phyloP scores from a whole-genome alignment of 176 grass and related monocot genomes.

The Hordeum marinum region DNA sequence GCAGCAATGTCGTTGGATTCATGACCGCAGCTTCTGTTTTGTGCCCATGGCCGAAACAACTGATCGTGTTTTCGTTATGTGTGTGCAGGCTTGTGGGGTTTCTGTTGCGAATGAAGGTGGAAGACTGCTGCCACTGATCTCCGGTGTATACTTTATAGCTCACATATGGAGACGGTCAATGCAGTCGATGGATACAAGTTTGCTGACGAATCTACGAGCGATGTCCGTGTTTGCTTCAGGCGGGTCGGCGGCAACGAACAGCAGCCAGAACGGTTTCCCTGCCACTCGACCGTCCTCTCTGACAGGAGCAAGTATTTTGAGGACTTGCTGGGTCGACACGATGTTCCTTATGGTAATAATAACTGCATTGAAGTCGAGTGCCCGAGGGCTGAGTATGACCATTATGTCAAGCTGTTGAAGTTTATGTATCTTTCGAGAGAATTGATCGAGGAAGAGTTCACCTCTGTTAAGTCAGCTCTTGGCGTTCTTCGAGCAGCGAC shows the following conservation, averaged over 20 bases:
- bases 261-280: conserved; percentile 54
- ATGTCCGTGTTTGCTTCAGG: conserved; percentile 61
- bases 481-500: conserved; percentile 65
- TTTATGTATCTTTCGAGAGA: conserved; percentile 58
- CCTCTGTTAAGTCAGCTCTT: conserved; percentile 74
- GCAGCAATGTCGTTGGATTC: neutral
- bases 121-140: neutral
- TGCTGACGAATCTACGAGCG: conserved; percentile 53
- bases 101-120: conserved; percentile 13
- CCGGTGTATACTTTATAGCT: neutral
- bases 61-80: neutral
- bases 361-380: conserved; percentile 67
- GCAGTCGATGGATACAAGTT: conserved; percentile 35
- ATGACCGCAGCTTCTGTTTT: neutral
- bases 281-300: conserved; percentile 62
- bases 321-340: conserved; percentile 34
- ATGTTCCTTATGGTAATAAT: conserved; percentile 7
- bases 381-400: conserved; percentile 43
- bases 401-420: conserved; percentile 72
- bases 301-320: conserved; percentile 64
- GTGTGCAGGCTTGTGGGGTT: conserved; percentile 17
- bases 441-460: conserved; percentile 58
- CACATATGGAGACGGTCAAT: conserved; percentile 47
- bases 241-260: neutral
- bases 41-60: neutral